Base-by-base conservation (phyloP, 495 filamentous ascomycete species). In the Rhypophila decipiens region DNA sequence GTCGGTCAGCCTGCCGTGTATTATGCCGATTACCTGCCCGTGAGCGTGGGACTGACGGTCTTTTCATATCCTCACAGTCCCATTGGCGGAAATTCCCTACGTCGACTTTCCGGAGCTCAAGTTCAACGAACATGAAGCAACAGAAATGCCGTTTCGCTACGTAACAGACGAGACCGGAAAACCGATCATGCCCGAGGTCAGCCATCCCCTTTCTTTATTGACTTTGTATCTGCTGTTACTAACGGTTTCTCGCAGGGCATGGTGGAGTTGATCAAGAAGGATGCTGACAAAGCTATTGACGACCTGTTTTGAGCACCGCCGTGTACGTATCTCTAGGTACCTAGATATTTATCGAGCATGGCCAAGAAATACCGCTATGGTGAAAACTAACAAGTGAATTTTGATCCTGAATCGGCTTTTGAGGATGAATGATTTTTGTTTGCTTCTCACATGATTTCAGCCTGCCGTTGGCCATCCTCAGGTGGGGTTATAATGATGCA, bases 101-200 rank as follows among this genome's bases (percentile, higher is more conserved):
- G 57, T 89, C 11, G 90, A 97, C 57, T 79, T 86, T 60, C 93
- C 93, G 0, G 91, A 97, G 58, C 72, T 98, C 55, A 78, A 79
- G 50, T 82, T 97, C 63, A 89, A 85, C 67, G 84, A 91, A 60
- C 82, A 95, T 61, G 93, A 98, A 63, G 88, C 86, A 56, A 94
- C 88, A 1, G 75, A 94, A 63, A 98, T 98, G 93, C 93, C 93
- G 0, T 98, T 97, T 66, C 86, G 91, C 43, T 98, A 98, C 62
- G 88, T 98, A 19, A 85, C 77, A 58, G 83, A 73, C 39, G 65
- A 74, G 5, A 72, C 88, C 47, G 89, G 85, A 19, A 71, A 84
- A 55, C 87, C 88, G 7, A 78, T 95, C 27, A 96, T 98, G 90
- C 93, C 93, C 24, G 72, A 84, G 69, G 91, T 93, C 69, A 63